phyloP scores from a whole-genome alignment of 371 early-diverging fungal genomes.

The Apophysomyces trapeziformis region DNA sequence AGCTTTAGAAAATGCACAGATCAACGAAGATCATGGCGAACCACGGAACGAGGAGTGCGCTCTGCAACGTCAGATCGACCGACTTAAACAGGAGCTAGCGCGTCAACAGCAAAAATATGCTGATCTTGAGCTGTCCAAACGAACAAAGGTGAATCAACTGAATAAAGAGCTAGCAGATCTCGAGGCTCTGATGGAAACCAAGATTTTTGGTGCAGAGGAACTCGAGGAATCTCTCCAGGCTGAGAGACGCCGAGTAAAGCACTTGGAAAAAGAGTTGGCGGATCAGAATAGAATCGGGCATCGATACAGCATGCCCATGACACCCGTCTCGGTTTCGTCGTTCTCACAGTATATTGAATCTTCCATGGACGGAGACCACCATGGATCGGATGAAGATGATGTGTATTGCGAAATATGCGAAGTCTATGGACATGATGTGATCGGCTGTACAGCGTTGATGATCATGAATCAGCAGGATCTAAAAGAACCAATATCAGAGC shows the following conservation, averaged over 20 bases:
- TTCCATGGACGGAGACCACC: not conserved
- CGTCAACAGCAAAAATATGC: constrained; percentile 50
- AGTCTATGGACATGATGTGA: constrained; percentile 60
- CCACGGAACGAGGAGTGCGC: not conserved
- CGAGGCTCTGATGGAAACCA: constrained; percentile 40
- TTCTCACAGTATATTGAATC: constrained; percentile 12
- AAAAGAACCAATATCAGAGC: constrained; percentile 10
- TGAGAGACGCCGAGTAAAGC: constrained; percentile 19
- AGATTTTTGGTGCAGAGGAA: constrained; percentile 71
- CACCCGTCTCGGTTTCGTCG: constrained; percentile 13
- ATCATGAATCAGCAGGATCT: constrained; percentile 12
- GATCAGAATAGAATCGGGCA: constrained; percentile 4
- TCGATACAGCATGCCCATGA: constrained; percentile 15
- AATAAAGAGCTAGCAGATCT: constrained; percentile 25
- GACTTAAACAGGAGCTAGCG: constrained; percentile 52
- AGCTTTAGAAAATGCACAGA: not conserved
- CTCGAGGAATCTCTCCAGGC: constrained; percentile 52
- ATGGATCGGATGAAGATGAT: constrained; percentile 4
- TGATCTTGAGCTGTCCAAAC: constrained; percentile 56
- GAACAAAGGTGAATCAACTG: constrained; percentile 14
- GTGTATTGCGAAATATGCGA: constrained; percentile 69
- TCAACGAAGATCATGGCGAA: not conserved
- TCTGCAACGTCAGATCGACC: constrained; percentile 46
- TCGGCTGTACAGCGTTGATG: constrained; percentile 54
- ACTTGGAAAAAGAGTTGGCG: constrained; percentile 15